Evolutionary conservation across 2,329 filamentous ascomycete genomes (phyloP).

Genomic region (Macrophomina pseudophaseolina): DNA sequence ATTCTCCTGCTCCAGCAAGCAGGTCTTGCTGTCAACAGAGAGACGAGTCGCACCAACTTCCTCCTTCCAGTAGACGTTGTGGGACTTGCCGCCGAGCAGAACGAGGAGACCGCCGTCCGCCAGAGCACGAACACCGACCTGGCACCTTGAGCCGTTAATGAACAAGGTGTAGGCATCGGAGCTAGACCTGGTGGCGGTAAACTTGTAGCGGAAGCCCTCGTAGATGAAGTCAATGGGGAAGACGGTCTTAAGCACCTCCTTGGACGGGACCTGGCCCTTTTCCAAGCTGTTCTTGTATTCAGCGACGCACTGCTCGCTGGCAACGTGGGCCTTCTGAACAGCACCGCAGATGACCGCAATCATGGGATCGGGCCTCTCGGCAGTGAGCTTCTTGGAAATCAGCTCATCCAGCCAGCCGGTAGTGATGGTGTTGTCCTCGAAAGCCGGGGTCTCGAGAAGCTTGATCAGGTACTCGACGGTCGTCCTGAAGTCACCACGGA

Average conservation of each 20-base stretch:
- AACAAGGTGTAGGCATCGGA: constrained; percentile 95
- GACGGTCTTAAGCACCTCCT: constrained; percentile 96
- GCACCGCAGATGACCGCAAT: constrained; percentile 95
- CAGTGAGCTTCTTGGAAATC: constrained; percentile 96
- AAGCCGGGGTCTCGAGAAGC: constrained; percentile 95
- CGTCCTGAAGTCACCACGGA: constrained; percentile 98
- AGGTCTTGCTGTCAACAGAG: constrained; percentile 97
- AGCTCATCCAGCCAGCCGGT: constrained; percentile 99
- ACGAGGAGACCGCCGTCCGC: constrained; percentile 93
- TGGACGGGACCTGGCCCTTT: constrained; percentile 95
- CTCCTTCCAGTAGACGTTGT: constrained; percentile 99
- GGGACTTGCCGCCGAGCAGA: constrained; percentile 86
- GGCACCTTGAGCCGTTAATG: constrained; percentile 97
- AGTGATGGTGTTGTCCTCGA: constrained; percentile 98
- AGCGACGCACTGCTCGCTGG: constrained; percentile 85
- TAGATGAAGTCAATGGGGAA: constrained; percentile 99
- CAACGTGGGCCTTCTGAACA: constrained; percentile 90
- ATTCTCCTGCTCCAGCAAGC: constrained; percentile 96
- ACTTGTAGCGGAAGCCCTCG: constrained; percentile 95
- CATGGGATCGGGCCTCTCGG: constrained; percentile 91
- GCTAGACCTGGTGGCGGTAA: constrained; percentile 92
- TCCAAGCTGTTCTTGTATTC: constrained; percentile 90
- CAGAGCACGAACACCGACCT: constrained; percentile 88
- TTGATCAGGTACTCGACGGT: constrained; percentile 99
- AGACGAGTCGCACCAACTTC: constrained; percentile 94